A percentile compares a stretch with the other conserved stretches of the same genome.
These are phyloP conservation scores for Epichloe coenophiala DNA, from an alignment of 2,329 filamentous ascomycete species.

Conservation along the genomic window DNA sequence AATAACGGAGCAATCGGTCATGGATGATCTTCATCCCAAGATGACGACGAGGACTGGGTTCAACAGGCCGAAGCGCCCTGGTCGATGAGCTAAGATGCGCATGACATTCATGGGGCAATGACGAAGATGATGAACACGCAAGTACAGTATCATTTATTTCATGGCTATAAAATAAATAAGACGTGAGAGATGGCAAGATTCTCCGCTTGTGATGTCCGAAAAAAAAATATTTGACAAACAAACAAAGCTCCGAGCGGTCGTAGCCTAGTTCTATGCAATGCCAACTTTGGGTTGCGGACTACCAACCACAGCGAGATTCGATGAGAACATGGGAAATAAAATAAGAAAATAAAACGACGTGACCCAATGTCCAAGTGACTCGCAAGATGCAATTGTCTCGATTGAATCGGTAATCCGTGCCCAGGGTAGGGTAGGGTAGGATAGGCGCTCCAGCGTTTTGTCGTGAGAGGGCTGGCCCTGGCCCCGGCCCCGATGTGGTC, in stretches of 20 bases:
- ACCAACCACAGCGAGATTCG: not conserved
- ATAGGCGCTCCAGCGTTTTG: not conserved
- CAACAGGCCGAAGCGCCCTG: conserved; percentile 66
- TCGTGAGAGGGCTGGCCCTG: not conserved
- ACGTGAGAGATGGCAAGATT: not conserved
- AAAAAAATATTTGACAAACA: not conserved
- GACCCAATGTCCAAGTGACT: not conserved
- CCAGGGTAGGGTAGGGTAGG: not conserved
- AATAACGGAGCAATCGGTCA: conserved; percentile 52
- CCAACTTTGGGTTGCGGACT: not conserved
- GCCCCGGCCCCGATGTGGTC: not conserved
- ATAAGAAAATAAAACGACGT: not conserved
- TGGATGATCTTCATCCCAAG: conserved; percentile 55
- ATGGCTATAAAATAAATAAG: not conserved
- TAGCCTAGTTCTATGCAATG: not conserved
- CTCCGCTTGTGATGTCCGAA: not conserved
- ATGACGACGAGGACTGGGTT: conserved; percentile 55
- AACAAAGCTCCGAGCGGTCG: not conserved
- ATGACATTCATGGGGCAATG: not conserved
- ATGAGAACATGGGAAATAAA: not conserved
- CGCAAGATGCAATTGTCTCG: not conserved
- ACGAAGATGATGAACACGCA: not conserved
- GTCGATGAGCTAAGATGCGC: conserved; percentile 32
- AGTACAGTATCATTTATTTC: not conserved
- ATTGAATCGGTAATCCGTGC: not conserved